These are phyloP conservation scores for Butyriboletus loyo DNA, from an alignment of 768 basidiomycete genomes.

Conservation along the genomic window DNA sequence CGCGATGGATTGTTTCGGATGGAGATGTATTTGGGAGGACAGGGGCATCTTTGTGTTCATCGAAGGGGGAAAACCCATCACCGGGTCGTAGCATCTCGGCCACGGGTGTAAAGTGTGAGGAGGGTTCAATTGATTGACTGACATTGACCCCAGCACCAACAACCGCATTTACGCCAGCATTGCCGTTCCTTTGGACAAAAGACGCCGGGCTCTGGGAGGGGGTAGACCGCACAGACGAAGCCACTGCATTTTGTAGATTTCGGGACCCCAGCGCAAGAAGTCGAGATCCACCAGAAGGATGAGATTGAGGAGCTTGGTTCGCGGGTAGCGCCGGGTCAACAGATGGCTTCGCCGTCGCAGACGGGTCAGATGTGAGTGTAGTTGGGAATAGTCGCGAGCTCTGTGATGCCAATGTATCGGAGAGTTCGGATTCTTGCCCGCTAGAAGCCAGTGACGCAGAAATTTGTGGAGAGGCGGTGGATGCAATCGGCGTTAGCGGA, in stretches of 20 bases:
- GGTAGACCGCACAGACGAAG: conserved; percentile 14
- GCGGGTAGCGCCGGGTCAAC: conserved; percentile 45
- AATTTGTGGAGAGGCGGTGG: conserved; percentile 15
- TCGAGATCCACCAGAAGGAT: conserved; percentile 40
- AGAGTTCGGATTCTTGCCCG: conserved; percentile 19
- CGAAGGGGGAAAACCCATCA: conserved; percentile 55
- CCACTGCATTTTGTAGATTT: conserved; percentile 19
- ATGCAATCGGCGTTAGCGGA: conserved; percentile 1
- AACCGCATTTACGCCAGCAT: conserved; percentile 4
- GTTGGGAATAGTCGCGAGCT: conserved; percentile 39
- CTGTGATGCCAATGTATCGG: conserved; percentile 20
- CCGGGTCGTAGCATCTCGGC: conserved; percentile 12
- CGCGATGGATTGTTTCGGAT: conserved; percentile 21
- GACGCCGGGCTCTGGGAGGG: conserved; percentile 25
- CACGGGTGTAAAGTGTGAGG: conserved; percentile 10
- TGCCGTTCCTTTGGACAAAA: conserved; percentile 24
- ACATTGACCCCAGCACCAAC: conserved; percentile 8
- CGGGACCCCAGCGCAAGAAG: conserved; percentile 39
- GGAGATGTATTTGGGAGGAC: conserved; percentile 6
- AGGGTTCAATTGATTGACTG: conserved; percentile 14
- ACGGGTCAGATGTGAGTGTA: conserved; percentile 23
- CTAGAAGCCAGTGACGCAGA: neutral
- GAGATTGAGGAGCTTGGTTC: conserved; percentile 33
- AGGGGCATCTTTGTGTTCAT: conserved; percentile 36
- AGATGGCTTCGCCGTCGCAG: conserved; percentile 14